A percentile compares a stretch with the other conserved stretches of the same genome.
These are phyloP conservation scores for Yamadazyma phyllophila DNA, from an alignment of 805 yeast species.

Conservation along the genomic window DNA sequence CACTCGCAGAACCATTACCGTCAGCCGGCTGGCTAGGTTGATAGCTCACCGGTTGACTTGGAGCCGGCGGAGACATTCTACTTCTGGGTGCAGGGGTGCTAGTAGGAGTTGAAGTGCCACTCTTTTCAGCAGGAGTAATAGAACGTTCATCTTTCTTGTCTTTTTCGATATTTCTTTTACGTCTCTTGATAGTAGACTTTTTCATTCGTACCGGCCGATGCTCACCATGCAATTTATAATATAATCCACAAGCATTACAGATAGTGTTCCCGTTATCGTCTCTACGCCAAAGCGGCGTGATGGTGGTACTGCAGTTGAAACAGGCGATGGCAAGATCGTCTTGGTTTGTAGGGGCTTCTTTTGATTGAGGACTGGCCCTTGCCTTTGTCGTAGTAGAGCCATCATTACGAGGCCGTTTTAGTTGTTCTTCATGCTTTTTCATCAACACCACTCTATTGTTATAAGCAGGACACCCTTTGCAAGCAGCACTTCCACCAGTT, in stretches of 20 bases:
- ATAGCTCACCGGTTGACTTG: not conserved
- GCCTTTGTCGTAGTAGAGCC: not conserved
- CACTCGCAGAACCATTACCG: not conserved
- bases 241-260: conserved; percentile 86
- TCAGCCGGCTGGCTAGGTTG: too few species aligned
- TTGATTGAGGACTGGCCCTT: conserved; percentile 5
- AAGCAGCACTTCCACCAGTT: conserved; percentile 78
- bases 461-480: conserved; percentile 80
- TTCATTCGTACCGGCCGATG: conserved; percentile 79
- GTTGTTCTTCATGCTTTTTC: conserved; percentile 11
- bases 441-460: conserved; percentile 58
- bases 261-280: conserved; percentile 80
- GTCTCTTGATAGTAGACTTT: conserved; percentile 67
- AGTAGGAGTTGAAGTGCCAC: not conserved
- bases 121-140: not conserved
- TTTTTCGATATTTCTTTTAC: conserved; percentile 48
- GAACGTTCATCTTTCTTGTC: conserved; percentile 2
- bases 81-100: not conserved
- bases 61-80: not conserved
- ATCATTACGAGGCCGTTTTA: not conserved
- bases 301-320: conserved; percentile 79
- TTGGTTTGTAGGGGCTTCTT: not conserved
- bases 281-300: conserved; percentile 85
- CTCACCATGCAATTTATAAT: conserved; percentile 69
- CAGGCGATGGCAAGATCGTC: conserved; percentile 69